phyloP scores from a whole-genome alignment of 495 filamentous ascomycete species.

The Articulospora tetracladia region DNA sequence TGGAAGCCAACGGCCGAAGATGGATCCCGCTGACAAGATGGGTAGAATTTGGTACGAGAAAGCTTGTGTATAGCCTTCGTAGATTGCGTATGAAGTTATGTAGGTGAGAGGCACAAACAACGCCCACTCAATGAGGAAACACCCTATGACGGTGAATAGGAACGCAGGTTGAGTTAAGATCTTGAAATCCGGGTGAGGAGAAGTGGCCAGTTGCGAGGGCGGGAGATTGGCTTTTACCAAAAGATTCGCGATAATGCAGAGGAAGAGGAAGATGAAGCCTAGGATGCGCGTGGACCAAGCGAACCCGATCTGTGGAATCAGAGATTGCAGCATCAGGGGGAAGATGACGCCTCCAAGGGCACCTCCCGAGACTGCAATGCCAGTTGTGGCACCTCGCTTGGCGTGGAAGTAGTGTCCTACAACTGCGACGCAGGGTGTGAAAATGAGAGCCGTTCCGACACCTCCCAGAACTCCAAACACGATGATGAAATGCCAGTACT shows the following conservation, averaged over 20 bases:
- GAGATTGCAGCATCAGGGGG: conserved; percentile 60
- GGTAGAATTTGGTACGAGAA: conserved; percentile 62
- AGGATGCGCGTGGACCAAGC: conserved; percentile 68
- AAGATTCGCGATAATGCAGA: conserved; percentile 49
- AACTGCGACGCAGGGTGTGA: conserved; percentile 74
- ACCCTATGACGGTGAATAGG: conserved; percentile 48
- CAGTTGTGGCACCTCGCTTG: conserved; percentile 75
- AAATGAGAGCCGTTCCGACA: conserved; percentile 72
- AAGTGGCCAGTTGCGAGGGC: conserved; percentile 36
- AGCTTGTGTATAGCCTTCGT: conserved; percentile 39
- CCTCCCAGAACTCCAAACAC: conserved; percentile 74
- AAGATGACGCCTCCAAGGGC: conserved; percentile 72
- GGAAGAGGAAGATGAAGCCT: conserved; percentile 55
- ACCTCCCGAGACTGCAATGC: conserved; percentile 75
- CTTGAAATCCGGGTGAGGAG: conserved; percentile 44
- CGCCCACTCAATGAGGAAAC: conserved; percentile 70
- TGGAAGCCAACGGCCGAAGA: conserved; percentile 64
- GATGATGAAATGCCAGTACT: conserved; percentile 85
- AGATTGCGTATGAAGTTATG: conserved; percentile 56
- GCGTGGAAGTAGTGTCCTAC: conserved; percentile 77
- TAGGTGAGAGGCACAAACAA: conserved; percentile 71
- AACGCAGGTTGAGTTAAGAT: conserved; percentile 47
- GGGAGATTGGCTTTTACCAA: conserved; percentile 46
- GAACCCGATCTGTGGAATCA: conserved; percentile 58
- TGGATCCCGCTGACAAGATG: conserved; percentile 63